Base-by-base conservation (phyloP, 306 rosid species). In the Acacia acuminata region DNA sequence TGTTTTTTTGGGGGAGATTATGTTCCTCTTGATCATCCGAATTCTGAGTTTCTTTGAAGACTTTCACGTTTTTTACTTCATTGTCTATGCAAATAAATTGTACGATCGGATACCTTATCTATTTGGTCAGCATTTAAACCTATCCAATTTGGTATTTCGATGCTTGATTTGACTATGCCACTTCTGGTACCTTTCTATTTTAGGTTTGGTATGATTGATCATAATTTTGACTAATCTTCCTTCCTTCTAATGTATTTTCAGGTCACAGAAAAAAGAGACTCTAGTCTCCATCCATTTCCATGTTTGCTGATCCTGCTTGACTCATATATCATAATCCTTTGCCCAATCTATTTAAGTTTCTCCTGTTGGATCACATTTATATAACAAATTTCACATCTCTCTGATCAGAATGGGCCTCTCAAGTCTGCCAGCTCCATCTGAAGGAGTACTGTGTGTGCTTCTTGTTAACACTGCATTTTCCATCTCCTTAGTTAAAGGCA, bases 341-440 rank as follows among this genome's bases (percentile, higher is more conserved):
- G 19, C 19, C 42, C 75, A 47, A 4, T 75, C 56, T 36, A 82
- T 80, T 86, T 75, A 51, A 42, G 69, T 64, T 71, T 76, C 82
- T 67, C 32, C 10, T 60, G 50, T 65, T 66, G 55, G 14, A 36
- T 50, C 40, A 45, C 72, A 78, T 53, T 61, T 34, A 32, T 51
- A 72, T 73, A 40, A 50, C 47, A 61, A 60, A 71, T 34, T 55
- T 30, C 38, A 48, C 65, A 19, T 36, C 68, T 64, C 78, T 61
- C 85, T 71, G 80, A 69, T 63, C 75, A 83, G 77, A 83, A 96
- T 96, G 99, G 99, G 99, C 68, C 94, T 96, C 65, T 91, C 96
- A 72, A 93, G 89, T 91, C 97, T 96, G 12, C 98, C 99, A 82
- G 88, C 99, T 83, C 97, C 94, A 82, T 92, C 97, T 32, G 97